These are phyloP conservation scores for Aspergillus flavus DNA, from an alignment of 2,329 filamentous ascomycete species.

Conservation along the genomic window DNA sequence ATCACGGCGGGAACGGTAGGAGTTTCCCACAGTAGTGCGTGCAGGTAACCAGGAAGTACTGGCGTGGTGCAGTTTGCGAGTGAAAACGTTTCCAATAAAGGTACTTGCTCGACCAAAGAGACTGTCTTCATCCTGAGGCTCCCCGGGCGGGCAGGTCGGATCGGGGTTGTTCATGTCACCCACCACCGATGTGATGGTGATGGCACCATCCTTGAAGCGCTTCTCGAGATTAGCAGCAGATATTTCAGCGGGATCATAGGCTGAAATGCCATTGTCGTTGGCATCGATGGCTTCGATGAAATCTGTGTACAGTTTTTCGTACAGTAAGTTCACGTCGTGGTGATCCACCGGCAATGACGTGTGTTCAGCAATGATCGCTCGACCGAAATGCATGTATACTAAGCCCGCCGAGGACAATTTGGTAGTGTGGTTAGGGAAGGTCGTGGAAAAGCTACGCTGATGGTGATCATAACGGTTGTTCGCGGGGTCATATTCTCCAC, in stretches of 20 bases:
- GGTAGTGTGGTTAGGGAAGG: constrained; percentile 80
- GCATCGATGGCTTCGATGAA: constrained; percentile 97
- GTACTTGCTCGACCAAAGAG: constrained; percentile 76
- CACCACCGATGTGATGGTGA: constrained; percentile 83
- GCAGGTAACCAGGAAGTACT: constrained; percentile 82
- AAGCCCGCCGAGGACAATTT: constrained; percentile 93
- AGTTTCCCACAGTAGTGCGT: constrained; percentile 72
- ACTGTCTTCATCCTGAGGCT: constrained; percentile 76
- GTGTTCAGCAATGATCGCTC: constrained; percentile 73
- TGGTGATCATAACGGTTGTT: constrained; percentile 92
- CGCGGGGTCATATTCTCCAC: constrained; percentile 82
- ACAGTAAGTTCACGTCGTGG: constrained; percentile 72
- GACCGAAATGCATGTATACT: constrained; percentile 94
- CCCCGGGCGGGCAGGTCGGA: constrained; percentile 49
- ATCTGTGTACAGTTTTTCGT: constrained; percentile 85
- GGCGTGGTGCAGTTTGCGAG: constrained; percentile 76
- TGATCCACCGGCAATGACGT: constrained; percentile 63
- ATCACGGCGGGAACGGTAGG: constrained; percentile 69
- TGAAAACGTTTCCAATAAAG: constrained; percentile 89
- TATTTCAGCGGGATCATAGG: constrained; percentile 73
- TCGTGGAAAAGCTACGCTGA: constrained; percentile 85
- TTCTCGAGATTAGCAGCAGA: constrained; percentile 73
- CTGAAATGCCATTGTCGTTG: constrained; percentile 92
- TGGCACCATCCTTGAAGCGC: constrained; percentile 79
- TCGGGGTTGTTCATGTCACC: constrained; percentile 73